Base-by-base conservation (phyloP, 129 eudicot species). In the Chrysanthemum makinoi region DNA sequence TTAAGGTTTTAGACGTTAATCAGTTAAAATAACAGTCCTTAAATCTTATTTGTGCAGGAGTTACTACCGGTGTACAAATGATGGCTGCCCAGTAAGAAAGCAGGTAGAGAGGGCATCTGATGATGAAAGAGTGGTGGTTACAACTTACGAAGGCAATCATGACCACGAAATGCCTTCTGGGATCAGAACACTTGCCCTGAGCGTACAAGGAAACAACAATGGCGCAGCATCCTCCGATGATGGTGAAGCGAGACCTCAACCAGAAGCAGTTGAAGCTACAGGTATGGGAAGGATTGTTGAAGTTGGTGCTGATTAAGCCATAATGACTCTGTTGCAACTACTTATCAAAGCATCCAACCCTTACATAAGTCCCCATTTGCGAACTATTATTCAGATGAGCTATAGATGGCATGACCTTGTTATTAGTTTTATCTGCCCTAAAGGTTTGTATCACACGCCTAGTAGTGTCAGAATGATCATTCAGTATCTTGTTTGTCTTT, bases 41-140 rank as follows among this genome's bases (percentile, higher is more conserved):
- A 11, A 39, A 20, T 72, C 56, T 47, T 28, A 48, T n/a, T 65
- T 73, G n/a, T 78, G 75, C 28, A 88, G 95, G 88, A 88, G 90
- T 85, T 88, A 88, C 82, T 88, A 88, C 61, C 73, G 88, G 71
- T 82, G 90, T 81, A 75, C 87, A 33, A 72, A 67, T 74, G 70
- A 80, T 35, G 88, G 90, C 26, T 88, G 90, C 75, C 84, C 90
- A 17, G 90, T 76, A 26, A 85, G 85, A 84, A 85, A 88, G 64
- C 95, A 83, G 13, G 95, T 88, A 35, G 90, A 85, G 76, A 70
- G 95, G 75, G 83, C 95, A 51, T 75, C 90, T n/a, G 79, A 82
- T 78, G 90, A 88, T 63, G 77, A 76, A 51, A 87, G 80, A 70
- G 74, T 84, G 58, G 95, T 87, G 43, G 76, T 87, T 51, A 84